A percentile compares a stretch with the other conserved stretches of the same genome.
Conservation (phyloP, 2,329 filamentous ascomycete genomes). For the Diaporthe citri region DNA sequence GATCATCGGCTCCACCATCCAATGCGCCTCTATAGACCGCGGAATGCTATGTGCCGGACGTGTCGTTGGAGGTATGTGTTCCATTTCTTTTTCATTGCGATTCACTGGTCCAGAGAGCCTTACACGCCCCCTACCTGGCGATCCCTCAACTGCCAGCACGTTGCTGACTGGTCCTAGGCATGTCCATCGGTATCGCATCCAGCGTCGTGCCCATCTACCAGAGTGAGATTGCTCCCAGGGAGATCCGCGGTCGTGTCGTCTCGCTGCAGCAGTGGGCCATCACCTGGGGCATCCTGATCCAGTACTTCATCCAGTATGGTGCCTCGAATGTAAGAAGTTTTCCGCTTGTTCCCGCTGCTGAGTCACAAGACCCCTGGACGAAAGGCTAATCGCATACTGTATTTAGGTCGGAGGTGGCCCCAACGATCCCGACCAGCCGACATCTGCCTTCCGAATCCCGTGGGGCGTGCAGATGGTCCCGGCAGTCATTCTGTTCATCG, state of each 20-base stretch:
- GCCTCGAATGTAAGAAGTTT: conserved; percentile 55
- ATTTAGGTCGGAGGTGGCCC: conserved; percentile 60
- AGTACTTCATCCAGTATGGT: conserved; percentile 77
- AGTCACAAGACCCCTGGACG: not conserved
- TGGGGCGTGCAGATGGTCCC: conserved; percentile 73
- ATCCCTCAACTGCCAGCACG: not conserved
- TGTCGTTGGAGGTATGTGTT: conserved; percentile 58
- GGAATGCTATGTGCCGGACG: conserved; percentile 81
- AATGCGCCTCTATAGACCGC: conserved; percentile 73
- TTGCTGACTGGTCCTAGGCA: conserved; percentile 63
- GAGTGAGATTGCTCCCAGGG: conserved; percentile 72
- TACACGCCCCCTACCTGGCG: not conserved
- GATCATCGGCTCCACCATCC: conserved; percentile 65
- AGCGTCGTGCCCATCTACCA: conserved; percentile 79
- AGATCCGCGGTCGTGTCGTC: conserved; percentile 71
- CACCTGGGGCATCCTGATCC: conserved; percentile 76
- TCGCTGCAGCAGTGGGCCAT: conserved; percentile 78
- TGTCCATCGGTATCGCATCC: conserved; percentile 81
- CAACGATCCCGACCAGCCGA: conserved; percentile 62
- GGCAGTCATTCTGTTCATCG: conserved; percentile 64
- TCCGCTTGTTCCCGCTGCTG: too few relatives aligned
- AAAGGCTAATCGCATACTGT: not conserved
- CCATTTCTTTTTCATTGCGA: not conserved
- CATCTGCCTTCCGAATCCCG: conserved; percentile 69
- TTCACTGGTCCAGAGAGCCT: not conserved